Conservation (phyloP, 108 stramenopile species). For the Pinguiococcus pyrenoidosus region DNA sequence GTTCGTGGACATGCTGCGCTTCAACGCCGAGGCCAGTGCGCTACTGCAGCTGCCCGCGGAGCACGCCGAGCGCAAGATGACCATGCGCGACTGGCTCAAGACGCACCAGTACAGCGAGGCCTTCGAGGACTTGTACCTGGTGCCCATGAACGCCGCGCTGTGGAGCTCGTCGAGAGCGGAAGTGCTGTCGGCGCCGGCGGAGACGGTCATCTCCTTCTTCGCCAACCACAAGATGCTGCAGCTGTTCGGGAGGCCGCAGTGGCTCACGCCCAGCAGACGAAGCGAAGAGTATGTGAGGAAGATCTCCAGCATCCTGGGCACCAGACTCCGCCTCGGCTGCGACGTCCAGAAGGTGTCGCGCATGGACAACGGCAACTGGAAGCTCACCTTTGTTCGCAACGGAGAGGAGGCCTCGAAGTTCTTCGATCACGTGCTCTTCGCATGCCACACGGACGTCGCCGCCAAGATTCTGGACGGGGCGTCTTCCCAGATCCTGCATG, state of each 20-base stretch:
- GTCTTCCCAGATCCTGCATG: conserved; percentile 25
- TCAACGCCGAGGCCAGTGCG: conserved; percentile 57
- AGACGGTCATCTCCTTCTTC: conserved; percentile 66
- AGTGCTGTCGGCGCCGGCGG: conserved; percentile 64
- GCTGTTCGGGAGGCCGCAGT: conserved; percentile 46
- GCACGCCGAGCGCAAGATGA: conserved; percentile 44
- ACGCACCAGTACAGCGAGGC: conserved; percentile 51
- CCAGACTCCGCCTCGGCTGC: conserved; percentile 41
- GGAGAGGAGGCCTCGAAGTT: conserved; percentile 2
- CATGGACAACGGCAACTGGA: background rate
- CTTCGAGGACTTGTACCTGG: conserved; percentile 64
- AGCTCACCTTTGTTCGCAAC: conserved; percentile 17
- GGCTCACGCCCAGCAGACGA: conserved; percentile 64
- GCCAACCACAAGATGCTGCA: conserved; percentile 90
- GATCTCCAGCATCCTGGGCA: conserved; percentile 32
- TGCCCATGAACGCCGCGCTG: conserved; percentile 88
- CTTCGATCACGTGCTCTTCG: conserved; percentile 52
- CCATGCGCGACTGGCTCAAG: conserved; percentile 66
- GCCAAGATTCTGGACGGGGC: conserved; percentile 37
- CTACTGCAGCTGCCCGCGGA: conserved; percentile 47
- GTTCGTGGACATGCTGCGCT: conserved; percentile 63
- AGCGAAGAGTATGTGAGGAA: conserved; percentile 58
- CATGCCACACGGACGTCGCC: conserved; percentile 69
- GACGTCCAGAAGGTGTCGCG: conserved; percentile 23
- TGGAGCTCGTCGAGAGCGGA: conserved; percentile 70